Evolutionary conservation across 192 early-diverging fungal species (phyloP).

Genomic region (Coemansia umbellata): DNA sequence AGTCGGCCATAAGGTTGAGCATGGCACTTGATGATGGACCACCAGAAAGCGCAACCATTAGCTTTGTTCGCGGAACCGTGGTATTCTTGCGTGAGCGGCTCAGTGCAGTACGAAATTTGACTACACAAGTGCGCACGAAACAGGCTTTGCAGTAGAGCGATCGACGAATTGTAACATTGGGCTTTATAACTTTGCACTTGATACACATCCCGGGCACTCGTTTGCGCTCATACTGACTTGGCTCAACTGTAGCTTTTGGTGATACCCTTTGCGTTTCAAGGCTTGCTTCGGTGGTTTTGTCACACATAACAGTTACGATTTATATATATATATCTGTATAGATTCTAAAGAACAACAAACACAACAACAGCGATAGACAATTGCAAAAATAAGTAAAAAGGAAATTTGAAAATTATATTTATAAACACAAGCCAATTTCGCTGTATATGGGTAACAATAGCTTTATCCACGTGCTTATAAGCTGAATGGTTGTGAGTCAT

Average conservation of each 20-base stretch:
- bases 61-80: conserved; percentile 47
- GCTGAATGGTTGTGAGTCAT: too few species aligned
- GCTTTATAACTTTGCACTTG: conserved; percentile 72
- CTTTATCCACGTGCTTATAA: too few species aligned
- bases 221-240: conserved; percentile 7
- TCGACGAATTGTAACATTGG: conserved; percentile 64
- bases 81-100: conserved; percentile 50
- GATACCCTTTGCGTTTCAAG: background rate
- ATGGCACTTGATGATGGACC: conserved; percentile 76
- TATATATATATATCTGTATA: too few species aligned
- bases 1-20: conserved; percentile 61
- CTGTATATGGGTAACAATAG: too few species aligned
- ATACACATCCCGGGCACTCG: conserved; percentile 51
- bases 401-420: too few species aligned
- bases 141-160: conserved; percentile 80
- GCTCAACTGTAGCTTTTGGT: background rate
- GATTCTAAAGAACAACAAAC: too few species aligned
- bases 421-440: too few species aligned
- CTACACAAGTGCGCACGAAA: conserved; percentile 63
- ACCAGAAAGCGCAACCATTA: conserved; percentile 81
- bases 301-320: too few species aligned
- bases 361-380: too few species aligned
- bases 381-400: too few species aligned
- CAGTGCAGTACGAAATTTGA: conserved; percentile 66
- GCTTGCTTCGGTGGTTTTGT: too few species aligned